phyloP scores from a whole-genome alignment of 805 yeast genomes.

The Yarrowia yakushimensis region DNA sequence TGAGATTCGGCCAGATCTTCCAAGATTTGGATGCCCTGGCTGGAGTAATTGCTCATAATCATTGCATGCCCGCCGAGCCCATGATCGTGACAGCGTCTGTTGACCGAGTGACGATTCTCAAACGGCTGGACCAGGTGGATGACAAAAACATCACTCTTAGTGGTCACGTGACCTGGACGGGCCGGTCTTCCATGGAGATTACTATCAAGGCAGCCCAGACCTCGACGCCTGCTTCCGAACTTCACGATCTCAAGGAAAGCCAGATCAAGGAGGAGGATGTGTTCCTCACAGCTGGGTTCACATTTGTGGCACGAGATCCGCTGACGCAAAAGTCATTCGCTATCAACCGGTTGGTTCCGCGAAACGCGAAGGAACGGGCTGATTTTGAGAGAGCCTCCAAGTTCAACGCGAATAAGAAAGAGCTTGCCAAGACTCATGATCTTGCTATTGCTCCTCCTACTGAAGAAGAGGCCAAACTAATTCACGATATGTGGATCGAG shows the following conservation, averaged over 20 bases:
- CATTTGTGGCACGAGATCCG: constrained; percentile 94
- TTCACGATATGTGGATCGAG: constrained; percentile 70
- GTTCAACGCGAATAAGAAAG: constrained; percentile 80
- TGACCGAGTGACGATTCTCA: constrained; percentile 83
- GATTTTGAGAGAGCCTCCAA: constrained; percentile 87
- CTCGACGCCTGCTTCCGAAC: constrained; percentile 51
- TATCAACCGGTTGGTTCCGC: constrained; percentile 74
- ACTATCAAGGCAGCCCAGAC: constrained; percentile 83
- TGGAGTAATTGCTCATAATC: constrained; percentile 88
- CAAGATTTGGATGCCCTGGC: constrained; percentile 94
- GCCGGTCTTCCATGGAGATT: constrained; percentile 93
- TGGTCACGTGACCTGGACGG: constrained; percentile 94
- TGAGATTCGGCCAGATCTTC: constrained; percentile 87
- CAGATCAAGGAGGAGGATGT: constrained; percentile 62
- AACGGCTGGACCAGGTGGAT: constrained; percentile 73
- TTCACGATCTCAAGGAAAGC: constrained; percentile 48
- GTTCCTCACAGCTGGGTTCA: constrained; percentile 84
- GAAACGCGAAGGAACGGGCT: constrained; percentile 69
- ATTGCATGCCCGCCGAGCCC: constrained; percentile 93
- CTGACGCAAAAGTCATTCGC: constrained; percentile 86
- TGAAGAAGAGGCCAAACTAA: constrained; percentile 64
- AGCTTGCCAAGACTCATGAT: constrained; percentile 63
- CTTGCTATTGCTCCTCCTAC: constrained; percentile 68
- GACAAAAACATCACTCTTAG: constrained; percentile 76
- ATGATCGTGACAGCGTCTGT: constrained; percentile 92